Base-by-base conservation (phyloP, 805 yeast genomes). In the Ogataea dorogensis region DNA sequence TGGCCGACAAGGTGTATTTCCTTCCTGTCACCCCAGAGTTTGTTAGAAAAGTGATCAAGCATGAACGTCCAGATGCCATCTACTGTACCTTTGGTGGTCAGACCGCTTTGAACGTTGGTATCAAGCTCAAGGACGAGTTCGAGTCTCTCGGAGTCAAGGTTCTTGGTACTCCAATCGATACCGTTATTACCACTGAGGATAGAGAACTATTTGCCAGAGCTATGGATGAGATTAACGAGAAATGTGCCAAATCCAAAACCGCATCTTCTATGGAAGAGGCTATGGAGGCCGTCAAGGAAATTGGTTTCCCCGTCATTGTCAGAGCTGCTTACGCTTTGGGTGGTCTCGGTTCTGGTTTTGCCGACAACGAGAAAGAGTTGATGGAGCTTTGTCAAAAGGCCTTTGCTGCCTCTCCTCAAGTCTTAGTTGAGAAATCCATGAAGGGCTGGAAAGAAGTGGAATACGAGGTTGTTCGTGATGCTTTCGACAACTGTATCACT, bases 391-490 rank as follows among this genome's bases (percentile, higher is more conserved):
- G 96, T 71, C 77, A 79, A 58, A 81, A 84, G 60, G 96, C 98
- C 0, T 88, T 91, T 63, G 96, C 98, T 33, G 77, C 94, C 18
- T 83, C 96, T 39, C 97, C 98, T 9, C 98, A 91, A 70, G 95
- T 91, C 38, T 73, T 91, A 47, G 93, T 91, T 46, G 98, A 91
- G 71, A 79, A 81, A 61, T 87, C 96, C 30, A 86, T 91, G 95
- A 93, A 93, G 70, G 98, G 98, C 47, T 91, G 98, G 98, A 91
- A 91, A 65, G 98, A 91, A 70, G 85, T 91, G 54, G 98, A 91
- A 69, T 91, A 91, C 65, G 98, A 91, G 68, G 98, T 91, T 64
- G 98, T 91, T 37, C 87, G 98, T 65, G 98, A 91, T 68, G 89
- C 94, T 33, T 83, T 79, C 54, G 97, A 87, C 65, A 91, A 91